Evolutionary conservation across 2,329 filamentous ascomycete genomes (phyloP).

Genomic region (Diaporthe caulivora): DNA sequence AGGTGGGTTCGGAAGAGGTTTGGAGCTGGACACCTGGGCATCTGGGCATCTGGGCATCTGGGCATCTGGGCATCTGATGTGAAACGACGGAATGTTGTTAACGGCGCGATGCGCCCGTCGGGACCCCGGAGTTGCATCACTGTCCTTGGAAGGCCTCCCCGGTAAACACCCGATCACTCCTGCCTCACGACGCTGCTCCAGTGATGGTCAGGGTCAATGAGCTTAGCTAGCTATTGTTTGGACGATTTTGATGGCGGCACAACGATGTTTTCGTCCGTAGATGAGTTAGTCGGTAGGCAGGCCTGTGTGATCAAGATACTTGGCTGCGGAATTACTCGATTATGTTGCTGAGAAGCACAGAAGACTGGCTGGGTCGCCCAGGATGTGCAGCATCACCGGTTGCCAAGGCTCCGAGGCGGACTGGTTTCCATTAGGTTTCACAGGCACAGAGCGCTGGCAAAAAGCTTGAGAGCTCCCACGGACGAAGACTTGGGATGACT

Average conservation of each 20-base stretch:
- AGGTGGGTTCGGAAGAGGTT: background rate
- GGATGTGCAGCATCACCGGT: slow-evolving; percentile 14
- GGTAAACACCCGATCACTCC: background rate
- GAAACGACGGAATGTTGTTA: slow-evolving; percentile 16
- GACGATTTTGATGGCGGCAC: slow-evolving; percentile 1
- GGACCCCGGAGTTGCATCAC: slow-evolving; percentile 14
- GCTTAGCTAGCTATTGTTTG: background rate
- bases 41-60: too few species aligned
- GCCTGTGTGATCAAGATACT: background rate
- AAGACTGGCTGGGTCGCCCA: background rate
- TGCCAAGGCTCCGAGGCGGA: slow-evolving; percentile 17
- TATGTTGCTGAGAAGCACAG: background rate
- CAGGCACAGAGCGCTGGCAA: slow-evolving; percentile 14
- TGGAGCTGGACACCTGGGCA: background rate
- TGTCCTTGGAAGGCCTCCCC: background rate
- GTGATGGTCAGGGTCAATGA: background rate
- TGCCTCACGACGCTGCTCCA: background rate
- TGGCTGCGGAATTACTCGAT: background rate
- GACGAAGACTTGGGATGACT: slow-evolving; percentile 8
- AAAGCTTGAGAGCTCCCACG: slow-evolving; percentile 26
- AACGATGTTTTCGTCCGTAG: background rate
- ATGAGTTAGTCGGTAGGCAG: background rate
- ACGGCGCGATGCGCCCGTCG: slow-evolving; percentile 1
- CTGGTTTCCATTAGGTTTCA: slow-evolving; percentile 36
- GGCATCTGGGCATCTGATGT: slow-evolving; percentile 3